Evolutionary conservation across 805 yeast genomes (phyloP), one percentile per base, ranked within the genome.

Genomic region (Saturnispora saitoi): DNA sequence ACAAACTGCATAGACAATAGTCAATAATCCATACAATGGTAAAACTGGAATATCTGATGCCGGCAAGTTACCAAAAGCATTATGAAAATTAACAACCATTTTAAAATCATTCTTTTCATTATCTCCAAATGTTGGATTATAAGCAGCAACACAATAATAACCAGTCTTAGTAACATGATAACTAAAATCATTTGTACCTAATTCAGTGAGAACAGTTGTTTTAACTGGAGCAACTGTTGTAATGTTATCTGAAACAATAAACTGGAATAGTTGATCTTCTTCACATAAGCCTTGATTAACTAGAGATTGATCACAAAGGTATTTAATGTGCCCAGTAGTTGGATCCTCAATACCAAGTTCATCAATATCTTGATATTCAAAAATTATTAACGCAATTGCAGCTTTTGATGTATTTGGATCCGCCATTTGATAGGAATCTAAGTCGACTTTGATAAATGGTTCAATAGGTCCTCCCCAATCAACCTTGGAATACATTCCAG

Each of bases 1-100:
- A 9, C 88, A 81, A 37, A 86, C 83, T 6, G 85, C 87, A 62
- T 93, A 93, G 38, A 84, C 78, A 32, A 93, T 73, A 1, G 96
- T 86, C 59, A 88, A 72, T 14, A 86, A 76, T 1, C 96, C 97
- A 63, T 88, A 93, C 24, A 88, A 78, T 10, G 96, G 88, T 53
- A 93, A 73, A 58, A 90, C 87, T 28, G 98, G 96, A 56, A 87
- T 83, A 63, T 93, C 95, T 32, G 90, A 72, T 4, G 95, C 99
- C 30, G 95, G 78, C 49, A 93, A 70, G 51, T 86, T 77, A 49
- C 99, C 99, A 65, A 77, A 93, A 4, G 98, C 86, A 67, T 90
- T 93, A 69, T 88, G 93, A 68, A 87, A 93, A 57, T 82, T 83
- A 40, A 84, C 83, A n/a, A 68, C 65, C 14, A 91, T 85, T 45